Evolutionary conservation across 805 yeast species (phyloP).

Genomic region (Sungouiozyma intestinalis): DNA sequence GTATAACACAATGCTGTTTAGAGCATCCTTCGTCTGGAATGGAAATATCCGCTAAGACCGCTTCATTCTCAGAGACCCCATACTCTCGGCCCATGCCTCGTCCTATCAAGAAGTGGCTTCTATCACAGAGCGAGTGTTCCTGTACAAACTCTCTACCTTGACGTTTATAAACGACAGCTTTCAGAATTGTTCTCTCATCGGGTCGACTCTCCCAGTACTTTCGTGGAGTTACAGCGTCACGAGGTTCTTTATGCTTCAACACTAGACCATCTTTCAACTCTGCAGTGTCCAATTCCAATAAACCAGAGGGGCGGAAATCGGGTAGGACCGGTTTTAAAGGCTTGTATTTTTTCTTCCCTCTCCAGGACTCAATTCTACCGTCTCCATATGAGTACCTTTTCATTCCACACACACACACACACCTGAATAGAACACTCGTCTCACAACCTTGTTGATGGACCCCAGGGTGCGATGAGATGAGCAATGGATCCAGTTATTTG

Average conservation of each 20-base stretch:
- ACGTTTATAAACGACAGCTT: slow-evolving; percentile 24
- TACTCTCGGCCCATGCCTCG: slow-evolving; percentile 17
- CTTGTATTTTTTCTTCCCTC: background rate
- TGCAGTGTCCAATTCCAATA: slow-evolving; percentile 31
- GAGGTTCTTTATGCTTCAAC: slow-evolving; percentile 32
- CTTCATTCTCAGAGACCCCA: slow-evolving; percentile 7
- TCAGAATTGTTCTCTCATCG: slow-evolving; percentile 15
- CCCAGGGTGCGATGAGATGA: too few relatives aligned
- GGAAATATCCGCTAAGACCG: slow-evolving; percentile 29
- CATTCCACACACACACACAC: background rate
- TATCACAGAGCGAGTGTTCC: slow-evolving; percentile 19
- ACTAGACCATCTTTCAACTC: slow-evolving; percentile 28
- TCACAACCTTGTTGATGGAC: too few relatives aligned
- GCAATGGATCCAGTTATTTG: too few relatives aligned
- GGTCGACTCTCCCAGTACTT: slow-evolving; percentile 16
- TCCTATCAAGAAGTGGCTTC: slow-evolving; percentile 30
- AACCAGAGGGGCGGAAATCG: slow-evolving; percentile 33
- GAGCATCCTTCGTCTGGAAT: slow-evolving; percentile 32
- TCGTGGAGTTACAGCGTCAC: slow-evolving; percentile 24
- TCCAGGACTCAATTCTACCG: background rate
- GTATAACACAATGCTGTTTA: slow-evolving; percentile 41
- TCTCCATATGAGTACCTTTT: background rate
- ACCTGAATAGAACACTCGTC: background rate
- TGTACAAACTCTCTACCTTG: slow-evolving; percentile 18
- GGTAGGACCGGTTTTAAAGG: slow-evolving; percentile 12